Percentiles rank a stretch among this genome's conserved stretches.
Conservation (phyloP, 2,329 filamentous ascomycete genomes). For the Pyrenochaeta sp. region DNA sequence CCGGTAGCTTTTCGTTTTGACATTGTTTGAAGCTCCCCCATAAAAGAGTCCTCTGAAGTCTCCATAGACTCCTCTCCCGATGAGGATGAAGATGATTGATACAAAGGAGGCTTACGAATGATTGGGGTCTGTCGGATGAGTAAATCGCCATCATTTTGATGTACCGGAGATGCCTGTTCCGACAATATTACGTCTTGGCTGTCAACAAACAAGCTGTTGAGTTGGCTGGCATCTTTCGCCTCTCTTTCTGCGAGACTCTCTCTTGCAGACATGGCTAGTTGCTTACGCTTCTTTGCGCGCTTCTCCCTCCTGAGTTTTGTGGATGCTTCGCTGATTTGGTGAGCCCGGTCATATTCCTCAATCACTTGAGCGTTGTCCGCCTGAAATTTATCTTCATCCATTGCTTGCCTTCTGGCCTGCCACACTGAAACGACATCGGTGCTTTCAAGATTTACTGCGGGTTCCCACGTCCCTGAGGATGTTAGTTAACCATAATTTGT, state of each 20-base stretch:
- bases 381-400: constrained; percentile 10
- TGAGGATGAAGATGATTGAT: constrained; percentile 26
- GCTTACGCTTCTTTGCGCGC: constrained; percentile 25
- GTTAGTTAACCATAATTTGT: constrained; percentile 11
- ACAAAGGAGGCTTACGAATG: constrained; percentile 19
- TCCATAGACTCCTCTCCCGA: not conserved
- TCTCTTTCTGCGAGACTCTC: not conserved
- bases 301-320: constrained; percentile 18
- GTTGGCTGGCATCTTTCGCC: constrained; percentile 7
- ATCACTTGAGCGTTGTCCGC: constrained; percentile 17
- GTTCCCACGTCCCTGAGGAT: constrained; percentile 39
- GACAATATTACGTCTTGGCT: not conserved
- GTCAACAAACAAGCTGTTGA: constrained; percentile 8
- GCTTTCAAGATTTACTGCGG: constrained; percentile 19
- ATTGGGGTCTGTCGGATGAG: constrained; percentile 2
- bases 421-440: constrained; percentile 17
- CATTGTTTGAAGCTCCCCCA: constrained; percentile 10
- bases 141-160: not conserved
- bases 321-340: constrained; percentile 2
- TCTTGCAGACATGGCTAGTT: not conserved
- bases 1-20: not conserved
- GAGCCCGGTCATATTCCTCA: constrained; percentile 13
- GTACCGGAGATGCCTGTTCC: not conserved
- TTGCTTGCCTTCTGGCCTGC: constrained; percentile 12
- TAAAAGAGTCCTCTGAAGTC: constrained; percentile 8